A percentile compares a stretch with the other conserved stretches of the same genome.
phyloP scores from a whole-genome alignment of 1,284 basidiomycete species.

The Puccinia brachypodii region DNA sequence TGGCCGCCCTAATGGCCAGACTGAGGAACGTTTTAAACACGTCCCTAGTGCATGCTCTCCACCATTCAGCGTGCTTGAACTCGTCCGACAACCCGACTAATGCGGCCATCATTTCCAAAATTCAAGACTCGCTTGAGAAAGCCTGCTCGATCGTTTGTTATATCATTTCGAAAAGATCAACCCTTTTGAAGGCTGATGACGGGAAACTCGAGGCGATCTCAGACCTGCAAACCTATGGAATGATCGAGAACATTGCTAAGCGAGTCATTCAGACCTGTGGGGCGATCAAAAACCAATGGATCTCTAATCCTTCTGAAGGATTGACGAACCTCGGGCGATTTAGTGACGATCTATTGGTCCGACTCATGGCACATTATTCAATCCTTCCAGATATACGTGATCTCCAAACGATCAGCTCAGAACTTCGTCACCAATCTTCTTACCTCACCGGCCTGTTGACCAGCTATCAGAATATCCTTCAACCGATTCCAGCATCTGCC shows the following conservation, averaged over 20 bases:
- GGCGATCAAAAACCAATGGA: slow-evolving; percentile 25
- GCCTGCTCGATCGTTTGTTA: slow-evolving; percentile 32
- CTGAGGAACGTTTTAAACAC: slow-evolving; percentile 34
- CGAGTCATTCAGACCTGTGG: slow-evolving; percentile 35
- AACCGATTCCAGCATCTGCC: not conserved
- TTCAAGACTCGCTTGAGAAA: slow-evolving; percentile 38
- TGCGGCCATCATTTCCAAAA: not conserved
- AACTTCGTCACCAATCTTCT: slow-evolving; percentile 34
- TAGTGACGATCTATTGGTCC: slow-evolving; percentile 33
- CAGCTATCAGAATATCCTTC: slow-evolving; percentile 33
- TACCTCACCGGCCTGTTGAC: slow-evolving; percentile 43
- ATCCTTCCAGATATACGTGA: slow-evolving; percentile 33
- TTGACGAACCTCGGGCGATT: slow-evolving; percentile 18
- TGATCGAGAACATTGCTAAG: slow-evolving; percentile 37
- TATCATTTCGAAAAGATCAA: slow-evolving; percentile 29
- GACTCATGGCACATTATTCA: slow-evolving; percentile 38
- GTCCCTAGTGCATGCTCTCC: slow-evolving; percentile 30
- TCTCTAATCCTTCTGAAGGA: slow-evolving; percentile 1
- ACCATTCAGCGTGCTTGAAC: slow-evolving; percentile 12
- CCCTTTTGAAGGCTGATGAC: slow-evolving; percentile 11
- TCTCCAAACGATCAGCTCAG: slow-evolving; percentile 24
- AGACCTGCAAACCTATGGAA: slow-evolving; percentile 30
- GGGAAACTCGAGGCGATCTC: slow-evolving; percentile 13
- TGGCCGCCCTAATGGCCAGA: slow-evolving; percentile 27
- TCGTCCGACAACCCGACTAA: not conserved